Base-by-base conservation (phyloP, 179 eudicot species). In the Corrigiola litoralis region DNA sequence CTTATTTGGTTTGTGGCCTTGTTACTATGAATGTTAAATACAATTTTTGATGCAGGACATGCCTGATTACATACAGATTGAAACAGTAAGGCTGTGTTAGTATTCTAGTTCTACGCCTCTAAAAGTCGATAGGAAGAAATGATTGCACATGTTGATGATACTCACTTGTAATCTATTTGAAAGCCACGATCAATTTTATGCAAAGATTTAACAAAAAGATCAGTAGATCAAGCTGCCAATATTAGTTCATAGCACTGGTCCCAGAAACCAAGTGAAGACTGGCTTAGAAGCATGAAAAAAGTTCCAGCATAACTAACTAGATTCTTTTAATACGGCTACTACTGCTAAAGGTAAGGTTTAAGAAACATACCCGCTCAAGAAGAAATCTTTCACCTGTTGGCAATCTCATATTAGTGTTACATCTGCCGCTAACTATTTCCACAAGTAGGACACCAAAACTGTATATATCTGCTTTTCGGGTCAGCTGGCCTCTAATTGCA, bases 371-470 rank as follows among this genome's bases (percentile, higher is more conserved):
- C 88, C 78, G 85, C 69, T 89, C 96, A 40, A 85, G 88, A 72
- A 89, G 76, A 74, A 37, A 81, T 68, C 81, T 82, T 64, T 87
- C 96, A 23, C 83, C 87, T 20, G 66, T 29, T 32, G 96, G 88
- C 50, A 89, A 64, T 49, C 82, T 70, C 58, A 72, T 67, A 65
- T 87, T 85, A 16, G 85, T 83, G 70, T 87, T 84, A 71, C 79
- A 75, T 72, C 96, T 76, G 25, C 96, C 96, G 41, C 80, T 74
- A 33, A 89, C 90, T 47, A 87, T 85, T 80, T 89, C 96, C 54
- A 81, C 59, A 18, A 89, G 72, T 23, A 89, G 94, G 69, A 89
- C 94, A 45, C 96, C 96, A 58, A 81, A 89, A 62, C 94, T 83
- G 69, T 89, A 89, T 14, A 87, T 58, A 70, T 89, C 96, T 48